Percentiles rank a stretch among this genome's conserved stretches.
phyloP scores from a whole-genome alignment of 306 rosid genomes.

The Gastrolobium bilobum region DNA sequence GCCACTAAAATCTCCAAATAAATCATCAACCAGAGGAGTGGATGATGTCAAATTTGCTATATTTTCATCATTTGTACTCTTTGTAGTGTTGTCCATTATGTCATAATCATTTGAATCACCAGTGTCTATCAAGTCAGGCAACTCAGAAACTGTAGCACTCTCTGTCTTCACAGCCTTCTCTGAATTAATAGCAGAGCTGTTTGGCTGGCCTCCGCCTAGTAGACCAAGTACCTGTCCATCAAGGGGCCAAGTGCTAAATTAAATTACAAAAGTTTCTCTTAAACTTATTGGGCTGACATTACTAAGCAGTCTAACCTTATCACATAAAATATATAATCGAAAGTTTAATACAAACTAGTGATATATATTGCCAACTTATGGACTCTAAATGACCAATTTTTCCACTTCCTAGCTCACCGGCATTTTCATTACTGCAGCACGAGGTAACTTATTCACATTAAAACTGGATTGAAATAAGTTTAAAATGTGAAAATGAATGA shows the following conservation, averaged over 20 bases:
- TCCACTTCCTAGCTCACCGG: slow-evolving; percentile 29
- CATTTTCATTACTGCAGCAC: slow-evolving; percentile 12
- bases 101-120: slow-evolving; percentile 65
- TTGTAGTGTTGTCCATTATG: slow-evolving; percentile 50
- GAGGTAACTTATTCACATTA: slow-evolving; percentile 9
- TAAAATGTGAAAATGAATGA: slow-evolving; percentile 10
- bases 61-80: slow-evolving; percentile 56
- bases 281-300: slow-evolving; percentile 16
- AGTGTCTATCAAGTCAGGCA: slow-evolving; percentile 93
- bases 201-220: slow-evolving; percentile 77
- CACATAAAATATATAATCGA: background rate
- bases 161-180: slow-evolving; percentile 65
- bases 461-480: background rate
- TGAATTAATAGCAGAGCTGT: slow-evolving; percentile 51
- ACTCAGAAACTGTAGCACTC: slow-evolving; percentile 54
- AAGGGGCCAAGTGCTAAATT: slow-evolving; percentile 39
- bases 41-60: slow-evolving; percentile 58
- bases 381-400: slow-evolving; percentile 30
- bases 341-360: slow-evolving; percentile 29
- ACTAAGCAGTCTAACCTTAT: background rate
- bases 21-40: slow-evolving; percentile 78
- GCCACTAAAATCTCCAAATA: slow-evolving; percentile 78
- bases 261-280: slow-evolving; percentile 29
- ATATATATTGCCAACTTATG: slow-evolving; percentile 3
- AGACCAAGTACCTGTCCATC: slow-evolving; percentile 81